Evolutionary conservation across 2,329 filamentous ascomycete genomes (phyloP).

Genomic region (Neoarthrinium moseri): DNA sequence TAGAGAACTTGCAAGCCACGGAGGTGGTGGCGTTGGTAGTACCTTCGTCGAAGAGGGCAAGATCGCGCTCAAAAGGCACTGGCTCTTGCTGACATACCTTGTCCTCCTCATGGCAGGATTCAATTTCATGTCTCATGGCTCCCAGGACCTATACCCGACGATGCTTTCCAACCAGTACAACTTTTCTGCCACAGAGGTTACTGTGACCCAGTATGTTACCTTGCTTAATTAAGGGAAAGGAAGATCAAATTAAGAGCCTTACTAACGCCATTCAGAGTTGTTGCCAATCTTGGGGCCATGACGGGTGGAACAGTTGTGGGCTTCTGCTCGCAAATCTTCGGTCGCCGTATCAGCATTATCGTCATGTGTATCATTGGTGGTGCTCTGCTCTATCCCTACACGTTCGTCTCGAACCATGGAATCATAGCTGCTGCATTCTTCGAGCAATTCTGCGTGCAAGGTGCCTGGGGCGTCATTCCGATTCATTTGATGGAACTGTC

Average conservation of each 20-base stretch:
- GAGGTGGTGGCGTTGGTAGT: constrained; percentile 57
- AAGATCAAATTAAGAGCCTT: no score
- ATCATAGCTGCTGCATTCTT: constrained; percentile 84
- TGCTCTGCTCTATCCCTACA: constrained; percentile 81
- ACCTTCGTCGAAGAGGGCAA: constrained; percentile 77
- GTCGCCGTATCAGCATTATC: constrained; percentile 68
- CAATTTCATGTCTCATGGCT: constrained; percentile 87
- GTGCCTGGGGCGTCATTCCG: constrained; percentile 74
- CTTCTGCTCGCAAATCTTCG: constrained; percentile 67
- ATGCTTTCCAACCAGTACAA: constrained; percentile 57
- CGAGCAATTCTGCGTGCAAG: constrained; percentile 76
- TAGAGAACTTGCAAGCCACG: constrained; percentile 57
- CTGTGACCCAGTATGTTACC: constrained; percentile 54
- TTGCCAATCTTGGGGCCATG: constrained; percentile 71
- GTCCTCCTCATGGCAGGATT: constrained; percentile 88
- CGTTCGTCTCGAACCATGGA: constrained; percentile 59
- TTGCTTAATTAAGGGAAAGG: no score
- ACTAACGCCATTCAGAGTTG: constrained; percentile 39
- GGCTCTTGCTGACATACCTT: constrained; percentile 77
- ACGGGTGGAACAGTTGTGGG: constrained; percentile 65
- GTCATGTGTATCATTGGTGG: constrained; percentile 64
- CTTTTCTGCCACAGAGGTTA: constrained; percentile 55
- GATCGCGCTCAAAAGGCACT: constrained; percentile 75
- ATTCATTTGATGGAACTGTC: constrained; percentile 78
- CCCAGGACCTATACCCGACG: constrained; percentile 61